phyloP scores from a whole-genome alignment of 1,284 basidiomycete species.

The Papiliotrema flavescens region DNA sequence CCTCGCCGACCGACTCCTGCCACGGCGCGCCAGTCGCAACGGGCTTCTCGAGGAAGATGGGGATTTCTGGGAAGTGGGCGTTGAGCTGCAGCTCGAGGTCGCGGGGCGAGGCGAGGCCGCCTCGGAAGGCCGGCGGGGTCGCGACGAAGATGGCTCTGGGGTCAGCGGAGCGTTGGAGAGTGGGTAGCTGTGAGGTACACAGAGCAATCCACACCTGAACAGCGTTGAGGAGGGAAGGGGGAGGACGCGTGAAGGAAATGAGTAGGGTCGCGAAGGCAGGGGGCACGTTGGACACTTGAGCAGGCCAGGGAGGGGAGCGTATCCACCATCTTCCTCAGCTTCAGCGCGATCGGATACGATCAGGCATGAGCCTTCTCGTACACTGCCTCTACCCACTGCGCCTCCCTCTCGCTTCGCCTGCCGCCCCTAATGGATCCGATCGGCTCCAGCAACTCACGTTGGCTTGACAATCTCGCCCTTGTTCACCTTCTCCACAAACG shows the following conservation, averaged over 20 bases:
- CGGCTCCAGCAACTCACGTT: slow-evolving; percentile 46
- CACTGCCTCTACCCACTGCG: too few relatives aligned
- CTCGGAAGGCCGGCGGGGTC: slow-evolving; percentile 87
- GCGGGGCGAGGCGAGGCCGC: slow-evolving; percentile 64
- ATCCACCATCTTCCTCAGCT: too few relatives aligned
- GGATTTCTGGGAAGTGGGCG: slow-evolving; percentile 77
- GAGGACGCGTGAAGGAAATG: too few relatives aligned
- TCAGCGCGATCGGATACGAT: too few relatives aligned
- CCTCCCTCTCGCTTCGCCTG: too few relatives aligned
- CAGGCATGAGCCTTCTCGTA: too few relatives aligned
- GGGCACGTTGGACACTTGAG: too few relatives aligned
- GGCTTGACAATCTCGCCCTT: slow-evolving; percentile 44
- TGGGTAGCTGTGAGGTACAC: too few relatives aligned
- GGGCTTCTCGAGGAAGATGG: slow-evolving; percentile 86
- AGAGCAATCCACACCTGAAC: too few relatives aligned
- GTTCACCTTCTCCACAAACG: slow-evolving; percentile 56
- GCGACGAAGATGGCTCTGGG: slow-evolving; percentile 76
- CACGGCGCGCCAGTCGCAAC: slow-evolving; percentile 51
- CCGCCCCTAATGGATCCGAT: too few relatives aligned
- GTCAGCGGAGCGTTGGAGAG: not conserved
- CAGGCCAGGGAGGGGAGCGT: not conserved
- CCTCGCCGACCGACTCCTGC: slow-evolving; percentile 45
- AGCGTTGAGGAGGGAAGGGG: too few relatives aligned
- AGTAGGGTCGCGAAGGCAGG: too few relatives aligned
- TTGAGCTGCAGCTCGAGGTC: slow-evolving; percentile 87